These are phyloP conservation scores for Xylaria sp. DNA, from an alignment of 2,329 filamentous ascomycete genomes.

Conservation along the genomic window DNA sequence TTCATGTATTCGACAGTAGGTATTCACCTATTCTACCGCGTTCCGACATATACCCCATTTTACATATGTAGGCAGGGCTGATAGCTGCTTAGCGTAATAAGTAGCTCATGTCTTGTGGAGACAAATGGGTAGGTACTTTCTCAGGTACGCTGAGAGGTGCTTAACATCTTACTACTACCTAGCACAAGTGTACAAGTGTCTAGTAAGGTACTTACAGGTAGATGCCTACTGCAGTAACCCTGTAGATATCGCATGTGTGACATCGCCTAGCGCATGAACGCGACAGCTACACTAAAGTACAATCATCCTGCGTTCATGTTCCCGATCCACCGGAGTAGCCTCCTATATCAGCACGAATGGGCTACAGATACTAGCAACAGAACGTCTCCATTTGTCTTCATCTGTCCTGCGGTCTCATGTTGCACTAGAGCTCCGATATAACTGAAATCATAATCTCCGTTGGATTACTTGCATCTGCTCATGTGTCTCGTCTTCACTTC, in stretches of 20 bases:
- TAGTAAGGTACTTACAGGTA: background rate
- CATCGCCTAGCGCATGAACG: slow-evolving; percentile 30
- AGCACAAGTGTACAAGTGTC: too few relatives aligned
- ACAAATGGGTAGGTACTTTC: background rate
- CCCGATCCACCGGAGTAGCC: slow-evolving; percentile 13
- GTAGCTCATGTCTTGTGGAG: slow-evolving; percentile 14
- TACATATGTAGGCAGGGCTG: background rate
- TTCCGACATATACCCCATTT: background rate
- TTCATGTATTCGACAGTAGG: background rate
- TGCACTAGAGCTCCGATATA: background rate
- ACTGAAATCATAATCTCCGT: slow-evolving; percentile 9
- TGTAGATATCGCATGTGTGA: slow-evolving; percentile 22
- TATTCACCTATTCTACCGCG: background rate
- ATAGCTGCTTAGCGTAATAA: background rate
- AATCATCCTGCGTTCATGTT: slow-evolving; percentile 28
- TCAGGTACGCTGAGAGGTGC: background rate
- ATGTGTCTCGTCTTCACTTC: slow-evolving; percentile 29
- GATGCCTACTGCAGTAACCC: background rate
- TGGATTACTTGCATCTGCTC: slow-evolving; percentile 5
- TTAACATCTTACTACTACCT: too few relatives aligned
- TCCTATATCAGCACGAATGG: slow-evolving; percentile 4
- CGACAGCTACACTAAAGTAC: slow-evolving; percentile 16
- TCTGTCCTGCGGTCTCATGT: background rate
- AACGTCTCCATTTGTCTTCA: slow-evolving; percentile 6
- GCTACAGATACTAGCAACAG: slow-evolving; percentile 1